Base-by-base conservation (phyloP, 345 rosid genomes). In the Lumnitzera littorea region DNA sequence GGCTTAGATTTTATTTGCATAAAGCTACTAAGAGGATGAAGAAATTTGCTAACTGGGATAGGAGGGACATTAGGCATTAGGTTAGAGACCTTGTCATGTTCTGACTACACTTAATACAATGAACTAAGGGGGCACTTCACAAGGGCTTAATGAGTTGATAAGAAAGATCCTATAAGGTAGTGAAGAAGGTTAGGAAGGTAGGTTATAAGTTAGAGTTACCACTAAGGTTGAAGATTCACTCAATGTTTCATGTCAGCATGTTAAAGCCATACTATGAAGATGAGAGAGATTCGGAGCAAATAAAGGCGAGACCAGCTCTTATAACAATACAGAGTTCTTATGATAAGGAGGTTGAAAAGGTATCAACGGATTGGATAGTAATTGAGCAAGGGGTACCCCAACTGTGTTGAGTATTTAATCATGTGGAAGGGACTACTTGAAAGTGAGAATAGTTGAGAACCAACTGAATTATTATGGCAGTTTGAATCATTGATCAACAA, bases 151-250 rank as follows among this genome's bases (percentile, higher is more conserved):
- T 20, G 20, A 20, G 20, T 20, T n/a, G 11, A 57, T 23, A 29
- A 1, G 48, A 15, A 61, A 6, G 31, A 29, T 0, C 49, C 50
- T 6, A 50, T 50, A 15, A 13, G 2, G 20, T 51, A 0, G 15
- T 23, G 6, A 48, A 29, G 24, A 49, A 24, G 55, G 62, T 46
- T 12, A 43, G 59, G 1, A 51, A 61, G 23, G 65, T 51, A 0
- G 8, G 55, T 1, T 61, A n/a, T n/a, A n/a, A 24, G 29, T 13
- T 57, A 13, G 60, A 57, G 60, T 20, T 57, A 36, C 60, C 60
- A 14, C 48, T 0, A 24, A 13, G 15, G 0, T 20, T 57, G 11
- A 57, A 29, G 20, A 7, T 57, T 12, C 60, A 57, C 12, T 29
- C 24, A 0, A 57, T 6, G 17, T 57, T 7, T 20, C 20, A 20